phyloP scores from a whole-genome alignment of 345 rosid species.

The Citrus unshiu region DNA sequence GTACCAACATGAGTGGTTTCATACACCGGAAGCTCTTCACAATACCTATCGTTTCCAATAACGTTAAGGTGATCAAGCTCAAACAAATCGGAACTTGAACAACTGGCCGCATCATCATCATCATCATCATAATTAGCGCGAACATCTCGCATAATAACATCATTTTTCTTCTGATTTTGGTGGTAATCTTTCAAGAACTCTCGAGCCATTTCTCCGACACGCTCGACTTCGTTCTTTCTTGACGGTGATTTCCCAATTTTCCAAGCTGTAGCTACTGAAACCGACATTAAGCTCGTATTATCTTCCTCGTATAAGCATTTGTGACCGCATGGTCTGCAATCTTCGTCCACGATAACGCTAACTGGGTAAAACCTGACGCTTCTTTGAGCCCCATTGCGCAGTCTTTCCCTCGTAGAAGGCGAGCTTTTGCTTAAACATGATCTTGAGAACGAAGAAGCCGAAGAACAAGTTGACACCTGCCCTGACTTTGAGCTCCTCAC shows the following conservation, averaged over 20 bases:
- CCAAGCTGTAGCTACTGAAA: conserved; percentile 41
- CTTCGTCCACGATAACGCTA: conserved; percentile 59
- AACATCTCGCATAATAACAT: not conserved
- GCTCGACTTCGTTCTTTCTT: conserved; percentile 24
- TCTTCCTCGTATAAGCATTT: conserved; percentile 27
- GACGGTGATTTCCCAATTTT: conserved; percentile 41
- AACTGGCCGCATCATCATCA: conserved; percentile 28
- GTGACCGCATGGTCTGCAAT: conserved; percentile 49
- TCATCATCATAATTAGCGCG: not conserved
- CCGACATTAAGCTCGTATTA: conserved; percentile 20
- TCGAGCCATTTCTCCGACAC: conserved; percentile 43
- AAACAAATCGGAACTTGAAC: conserved; percentile 55
- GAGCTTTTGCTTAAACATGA: conserved; percentile 71
- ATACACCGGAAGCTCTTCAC: conserved; percentile 66
- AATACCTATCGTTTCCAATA: conserved; percentile 27
- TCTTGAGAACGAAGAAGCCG: conserved; percentile 80
- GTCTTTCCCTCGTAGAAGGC: conserved; percentile 46
- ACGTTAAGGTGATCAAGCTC: conserved; percentile 49
- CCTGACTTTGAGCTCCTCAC: conserved; percentile 38
- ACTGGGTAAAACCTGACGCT: conserved; percentile 69
- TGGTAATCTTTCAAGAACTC: conserved; percentile 40
- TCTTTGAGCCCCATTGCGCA: conserved; percentile 56
- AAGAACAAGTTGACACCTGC: conserved; percentile 58
- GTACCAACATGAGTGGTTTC: conserved; percentile 52
- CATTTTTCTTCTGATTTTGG: conserved; percentile 24